These are phyloP conservation scores for Anisodus acutangulus DNA, from an alignment of 257 asterid species.

Conservation along the genomic window DNA sequence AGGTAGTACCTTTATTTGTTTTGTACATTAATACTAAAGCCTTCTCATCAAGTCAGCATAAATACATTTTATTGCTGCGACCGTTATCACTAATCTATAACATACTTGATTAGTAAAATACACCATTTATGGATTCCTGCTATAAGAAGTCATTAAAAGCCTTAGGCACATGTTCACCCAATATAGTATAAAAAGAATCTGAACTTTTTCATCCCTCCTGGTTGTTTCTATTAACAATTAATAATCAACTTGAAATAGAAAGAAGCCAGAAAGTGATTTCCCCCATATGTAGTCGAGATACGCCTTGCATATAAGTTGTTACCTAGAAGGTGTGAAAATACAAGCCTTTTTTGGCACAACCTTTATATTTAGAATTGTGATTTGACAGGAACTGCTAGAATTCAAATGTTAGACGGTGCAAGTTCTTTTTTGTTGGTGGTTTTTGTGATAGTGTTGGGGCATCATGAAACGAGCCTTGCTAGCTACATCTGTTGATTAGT, in stretches of 20 bases:
- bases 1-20: conserved; percentile 51
- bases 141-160: neutral
- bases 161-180: neutral
- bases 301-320: neutral
- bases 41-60: neutral
- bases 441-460: neutral
- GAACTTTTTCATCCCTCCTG: neutral
- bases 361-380: neutral
- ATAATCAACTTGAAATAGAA: neutral
- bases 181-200: neutral
- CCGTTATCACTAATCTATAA: neutral
- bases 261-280: neutral
- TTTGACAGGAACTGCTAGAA: neutral
- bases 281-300: neutral
- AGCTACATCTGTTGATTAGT: neutral
- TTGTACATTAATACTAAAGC: neutral
- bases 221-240: neutral
- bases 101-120: neutral
- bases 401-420: neutral
- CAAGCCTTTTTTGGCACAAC: neutral
- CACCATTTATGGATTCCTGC: neutral
- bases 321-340: neutral
- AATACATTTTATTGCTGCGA: neutral
- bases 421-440: neutral
- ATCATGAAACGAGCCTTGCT: neutral